Base-by-base conservation (phyloP, 2,329 filamentous ascomycete species). In the Colletotrichum aenigma region DNA sequence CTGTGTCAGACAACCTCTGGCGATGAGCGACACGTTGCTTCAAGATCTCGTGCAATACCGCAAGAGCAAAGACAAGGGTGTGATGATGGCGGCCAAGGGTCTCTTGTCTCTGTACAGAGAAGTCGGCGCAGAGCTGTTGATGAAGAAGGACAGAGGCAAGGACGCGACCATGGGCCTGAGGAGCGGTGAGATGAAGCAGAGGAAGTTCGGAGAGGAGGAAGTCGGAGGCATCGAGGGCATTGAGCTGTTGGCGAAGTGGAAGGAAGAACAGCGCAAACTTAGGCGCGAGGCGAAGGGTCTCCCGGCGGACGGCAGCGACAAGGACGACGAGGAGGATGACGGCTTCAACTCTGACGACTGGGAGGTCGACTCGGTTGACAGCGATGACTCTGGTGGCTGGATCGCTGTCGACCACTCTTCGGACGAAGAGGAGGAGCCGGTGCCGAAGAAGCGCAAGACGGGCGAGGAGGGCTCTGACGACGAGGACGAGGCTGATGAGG, bases 81-180 rank as follows among this genome's bases (percentile, higher is more conserved):
- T 97, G n/a, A 96, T 98, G 91, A 98, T 99, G 97, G 97, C 97
- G 9, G 96, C 96, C 16, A 96, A 97, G 84, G 96, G 97, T 78
- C 88, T 99, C 8, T 88, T 99, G 56, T 95, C 95, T 28, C 89
- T 99, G 7, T 99, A 98, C 87, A 90, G 97, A 79, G 96, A 98
- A 82, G 94, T 98, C 16, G 96, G 94, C 43, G 95, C 97, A 0
- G 95, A 98, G 79, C 91, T 98, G 86, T 87, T 99, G 75, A 94
- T 94, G 85, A 97, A 95, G 88, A 92, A 94, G 81, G 97, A 98
- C 82, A 92, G 97, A 80, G 97, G 97, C 80, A 98, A 98, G 87
- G 93, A 96, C 69, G 97, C 97, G 15, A 92, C 95, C 1, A 96
- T 99, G 83, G 93, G 93, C 18, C 87, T 99, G 60, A 93, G 92